Percentiles rank a stretch among this genome's conserved stretches.
Conservation (phyloP, 768 basidiomycete genomes). For the Amanita phalloides region DNA sequence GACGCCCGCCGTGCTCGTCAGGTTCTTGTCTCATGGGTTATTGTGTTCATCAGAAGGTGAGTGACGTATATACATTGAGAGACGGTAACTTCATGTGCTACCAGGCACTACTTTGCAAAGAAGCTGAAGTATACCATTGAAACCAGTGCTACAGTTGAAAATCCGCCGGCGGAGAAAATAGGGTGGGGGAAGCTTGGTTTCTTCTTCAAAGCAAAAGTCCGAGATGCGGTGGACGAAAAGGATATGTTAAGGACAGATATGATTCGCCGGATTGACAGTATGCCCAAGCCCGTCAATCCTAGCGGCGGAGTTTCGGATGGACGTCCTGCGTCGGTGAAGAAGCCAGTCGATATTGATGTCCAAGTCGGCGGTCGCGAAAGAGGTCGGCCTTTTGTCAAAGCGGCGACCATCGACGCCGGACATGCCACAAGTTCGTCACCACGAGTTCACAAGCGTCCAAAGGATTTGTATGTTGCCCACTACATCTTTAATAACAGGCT, state of each 20-base stretch:
- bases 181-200: conserved; percentile 9
- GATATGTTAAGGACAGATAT: conserved; percentile 47
- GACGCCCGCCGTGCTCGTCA: conserved; percentile 14
- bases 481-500: neutral
- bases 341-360: neutral
- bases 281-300: conserved; percentile 61
- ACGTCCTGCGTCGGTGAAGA: neutral
- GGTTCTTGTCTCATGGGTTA: conserved; percentile 75
- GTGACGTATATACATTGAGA: conserved; percentile 8
- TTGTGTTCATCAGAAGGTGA: conserved; percentile 69
- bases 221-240: neutral
- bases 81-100: neutral
- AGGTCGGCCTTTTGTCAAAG: conserved; percentile 5
- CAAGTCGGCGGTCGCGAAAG: conserved; percentile 7
- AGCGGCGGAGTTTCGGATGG: conserved; percentile 60
- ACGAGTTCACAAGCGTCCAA: neutral
- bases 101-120: conserved; percentile 58
- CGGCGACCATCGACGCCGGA: neutral
- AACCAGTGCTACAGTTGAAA: conserved; percentile 1
- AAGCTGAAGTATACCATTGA: conserved; percentile 53
- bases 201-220: neutral
- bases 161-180: neutral
- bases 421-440: too few species aligned
- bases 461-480: neutral
- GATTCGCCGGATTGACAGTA: conserved; percentile 65